Base-by-base conservation (phyloP, 2,329 filamentous ascomycete species). In the Dryadomyces sulphureus region DNA sequence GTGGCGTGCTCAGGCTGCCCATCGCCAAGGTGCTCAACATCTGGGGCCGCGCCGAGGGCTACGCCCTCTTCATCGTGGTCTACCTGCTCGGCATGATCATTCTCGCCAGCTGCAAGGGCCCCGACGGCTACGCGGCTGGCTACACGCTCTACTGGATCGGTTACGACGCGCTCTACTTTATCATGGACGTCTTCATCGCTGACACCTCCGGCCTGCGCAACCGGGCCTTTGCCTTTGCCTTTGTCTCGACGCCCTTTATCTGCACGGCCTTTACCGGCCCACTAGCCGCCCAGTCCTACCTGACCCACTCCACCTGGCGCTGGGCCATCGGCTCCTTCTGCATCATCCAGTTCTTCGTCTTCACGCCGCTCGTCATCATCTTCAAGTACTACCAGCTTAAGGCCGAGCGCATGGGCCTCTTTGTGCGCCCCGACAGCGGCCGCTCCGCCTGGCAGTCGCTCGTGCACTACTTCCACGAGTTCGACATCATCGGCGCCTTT, bases 241-340 rank as follows among this genome's bases (percentile, higher is more conserved):
- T 83, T 50, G 75, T 77, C 16, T 68, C 72, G 17, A 75, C 81
- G 2, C 81, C 81, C 1, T 81, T 79, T 56, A 70, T 85, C 50
- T 68, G 77, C 46, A 81, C 77, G 0, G 75, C 78, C 6, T 84
- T 76, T 65, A 69, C 75, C n/a, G 74, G 76, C 4, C 71, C 75
- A 0, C 72, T 69, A 22, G 71, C 79, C 43, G 70, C 72, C 0
- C 63, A 73, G 11, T 60, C 62, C 1, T 70, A 80, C 45, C 62
- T 75, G 19, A 49, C 58, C 7, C 61, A 69, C n/a, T 62, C 69
- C 5, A 73, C 70, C 41, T 84, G 75, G 73, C 69, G 79, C 46
- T 85, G 80, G 81, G 79, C 72, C 5, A 79, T 79, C 51, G 80
- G 79, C 41, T 68, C 74, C 50, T 84, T 77, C 61, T 66, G 72